phyloP scores from a whole-genome alignment of 1,284 basidiomycete genomes.

The Ustilago esculenta region DNA sequence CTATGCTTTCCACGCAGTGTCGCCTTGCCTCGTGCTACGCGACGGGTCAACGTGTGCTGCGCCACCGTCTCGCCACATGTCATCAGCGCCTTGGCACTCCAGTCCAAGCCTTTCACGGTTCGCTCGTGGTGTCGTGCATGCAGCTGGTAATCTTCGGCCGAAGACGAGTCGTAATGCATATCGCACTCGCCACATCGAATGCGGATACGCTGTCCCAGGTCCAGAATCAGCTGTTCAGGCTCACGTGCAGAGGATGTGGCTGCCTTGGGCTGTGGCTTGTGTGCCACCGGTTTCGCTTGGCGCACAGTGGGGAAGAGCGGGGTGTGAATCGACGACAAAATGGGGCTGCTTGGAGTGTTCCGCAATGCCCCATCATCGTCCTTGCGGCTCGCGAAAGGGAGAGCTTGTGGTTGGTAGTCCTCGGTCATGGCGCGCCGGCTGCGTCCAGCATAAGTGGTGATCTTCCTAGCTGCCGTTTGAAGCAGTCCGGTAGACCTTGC shows the following conservation, averaged over 20 bases:
- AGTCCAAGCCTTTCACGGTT: conserved; percentile 50
- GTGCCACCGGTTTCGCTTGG: conserved; percentile 7
- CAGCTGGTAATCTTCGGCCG: conserved; percentile 49
- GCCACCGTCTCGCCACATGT: conserved; percentile 30
- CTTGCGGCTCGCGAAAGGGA: not conserved
- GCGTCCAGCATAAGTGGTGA: conserved; percentile 39
- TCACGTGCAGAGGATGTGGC: conserved; percentile 4
- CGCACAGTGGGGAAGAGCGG: conserved; percentile 19
- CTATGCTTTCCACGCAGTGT: conserved; percentile 17
- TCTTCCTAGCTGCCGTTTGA: conserved; percentile 19
- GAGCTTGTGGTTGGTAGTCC: conserved; percentile 9
- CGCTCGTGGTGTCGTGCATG: conserved; percentile 55
- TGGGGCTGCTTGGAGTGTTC: conserved; percentile 32
- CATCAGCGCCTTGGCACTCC: conserved; percentile 45
- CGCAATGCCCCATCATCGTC: conserved; percentile 18
- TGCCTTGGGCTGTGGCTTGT: conserved; percentile 16
- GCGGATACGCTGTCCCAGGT: conserved; percentile 57
- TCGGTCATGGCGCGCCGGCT: conserved; percentile 37
- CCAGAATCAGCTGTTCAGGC: conserved; percentile 57
- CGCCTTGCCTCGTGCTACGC: conserved; percentile 6
- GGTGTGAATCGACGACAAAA: conserved; percentile 12
- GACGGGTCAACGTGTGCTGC: conserved; percentile 9
- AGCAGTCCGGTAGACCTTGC: conserved; percentile 1
- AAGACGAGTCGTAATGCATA: conserved; percentile 60
- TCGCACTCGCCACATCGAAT: conserved; percentile 50